Percentiles rank a stretch among this genome's conserved stretches.
These are phyloP conservation scores for Drosera capensis DNA, from an alignment of 148 eudicot genomes.

Conservation along the genomic window DNA sequence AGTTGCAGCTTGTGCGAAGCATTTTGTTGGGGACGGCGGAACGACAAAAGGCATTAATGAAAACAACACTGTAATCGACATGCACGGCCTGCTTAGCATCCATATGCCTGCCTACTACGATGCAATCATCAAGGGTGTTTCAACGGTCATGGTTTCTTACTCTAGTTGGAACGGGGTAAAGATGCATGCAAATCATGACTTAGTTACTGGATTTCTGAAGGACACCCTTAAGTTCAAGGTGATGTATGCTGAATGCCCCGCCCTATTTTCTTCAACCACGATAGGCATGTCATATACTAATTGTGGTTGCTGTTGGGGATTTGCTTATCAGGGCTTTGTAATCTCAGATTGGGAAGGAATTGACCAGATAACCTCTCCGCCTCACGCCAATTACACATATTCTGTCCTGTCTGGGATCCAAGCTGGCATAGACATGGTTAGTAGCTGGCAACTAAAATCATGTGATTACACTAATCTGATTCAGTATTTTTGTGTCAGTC, in stretches of 20 bases:
- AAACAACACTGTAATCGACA: constrained; percentile 14
- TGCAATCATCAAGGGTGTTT: constrained; percentile 19
- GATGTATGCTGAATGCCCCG: not conserved
- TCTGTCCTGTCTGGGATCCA: constrained; percentile 8
- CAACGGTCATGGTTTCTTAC: constrained; percentile 20
- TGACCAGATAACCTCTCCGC: constrained; percentile 14
- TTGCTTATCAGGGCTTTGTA: constrained; percentile 13
- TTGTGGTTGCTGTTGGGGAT: not conserved
- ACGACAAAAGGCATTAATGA: constrained; percentile 15
- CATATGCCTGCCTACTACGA: constrained; percentile 22
- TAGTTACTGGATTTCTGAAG: constrained; percentile 20
- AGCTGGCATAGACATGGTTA: constrained; percentile 20
- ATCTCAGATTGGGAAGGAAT: constrained; percentile 19
- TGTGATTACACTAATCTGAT: too few relatives aligned
- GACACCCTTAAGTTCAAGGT: constrained; percentile 19
- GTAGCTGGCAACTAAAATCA: not conserved
- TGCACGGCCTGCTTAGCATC: constrained; percentile 16
- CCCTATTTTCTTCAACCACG: too few relatives aligned
- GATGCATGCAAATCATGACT: constrained; percentile 21
- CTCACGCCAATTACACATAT: constrained; percentile 14
- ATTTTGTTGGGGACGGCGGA: constrained; percentile 26
- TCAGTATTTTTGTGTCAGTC: too few relatives aligned
- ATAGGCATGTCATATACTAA: too few relatives aligned
- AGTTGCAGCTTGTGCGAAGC: constrained; percentile 26
- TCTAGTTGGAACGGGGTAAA: constrained; percentile 20